Evolutionary conservation across 2,329 filamentous ascomycete genomes (phyloP).

Genomic region (Beauveria sp.): DNA sequence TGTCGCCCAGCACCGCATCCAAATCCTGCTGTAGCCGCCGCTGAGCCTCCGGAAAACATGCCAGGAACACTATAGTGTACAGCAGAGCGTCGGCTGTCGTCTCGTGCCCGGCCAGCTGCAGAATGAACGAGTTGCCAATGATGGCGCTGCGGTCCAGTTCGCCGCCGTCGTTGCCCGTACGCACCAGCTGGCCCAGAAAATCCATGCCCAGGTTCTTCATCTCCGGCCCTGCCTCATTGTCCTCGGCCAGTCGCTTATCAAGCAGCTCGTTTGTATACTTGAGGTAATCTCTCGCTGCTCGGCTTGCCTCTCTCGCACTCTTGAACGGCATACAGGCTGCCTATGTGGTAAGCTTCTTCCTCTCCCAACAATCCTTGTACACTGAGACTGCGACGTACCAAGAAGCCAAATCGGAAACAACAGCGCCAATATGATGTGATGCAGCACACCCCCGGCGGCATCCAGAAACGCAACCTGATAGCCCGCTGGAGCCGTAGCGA

Average conservation of each 20-base stretch:
- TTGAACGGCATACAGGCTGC: slow-evolving; percentile 43
- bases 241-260: slow-evolving; percentile 46
- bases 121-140: slow-evolving; percentile 63
- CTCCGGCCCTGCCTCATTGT: slow-evolving; percentile 28
- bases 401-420: slow-evolving; percentile 52
- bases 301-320: slow-evolving; percentile 41
- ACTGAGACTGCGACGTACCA: slow-evolving; percentile 26
- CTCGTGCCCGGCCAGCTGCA: slow-evolving; percentile 70
- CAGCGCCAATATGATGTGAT: slow-evolving; percentile 56
- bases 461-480: slow-evolving; percentile 59
- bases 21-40: slow-evolving; percentile 61
- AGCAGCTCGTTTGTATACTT: slow-evolving; percentile 65
- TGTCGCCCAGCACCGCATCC: slow-evolving; percentile 53
- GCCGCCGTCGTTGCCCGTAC: slow-evolving; percentile 27
- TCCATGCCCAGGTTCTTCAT: slow-evolving; percentile 39
- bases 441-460: slow-evolving; percentile 52
- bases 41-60: slow-evolving; percentile 57
- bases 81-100: slow-evolving; percentile 71
- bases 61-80: slow-evolving; percentile 62
- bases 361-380: neutral
- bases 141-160: slow-evolving; percentile 56
- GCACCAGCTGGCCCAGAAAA: slow-evolving; percentile 43
- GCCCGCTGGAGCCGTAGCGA: slow-evolving; percentile 39
- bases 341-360: neutral
- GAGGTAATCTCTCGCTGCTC: slow-evolving; percentile 55